These are phyloP conservation scores for Scleroderma bovista DNA, from an alignment of 768 basidiomycete species.

Conservation along the genomic window DNA sequence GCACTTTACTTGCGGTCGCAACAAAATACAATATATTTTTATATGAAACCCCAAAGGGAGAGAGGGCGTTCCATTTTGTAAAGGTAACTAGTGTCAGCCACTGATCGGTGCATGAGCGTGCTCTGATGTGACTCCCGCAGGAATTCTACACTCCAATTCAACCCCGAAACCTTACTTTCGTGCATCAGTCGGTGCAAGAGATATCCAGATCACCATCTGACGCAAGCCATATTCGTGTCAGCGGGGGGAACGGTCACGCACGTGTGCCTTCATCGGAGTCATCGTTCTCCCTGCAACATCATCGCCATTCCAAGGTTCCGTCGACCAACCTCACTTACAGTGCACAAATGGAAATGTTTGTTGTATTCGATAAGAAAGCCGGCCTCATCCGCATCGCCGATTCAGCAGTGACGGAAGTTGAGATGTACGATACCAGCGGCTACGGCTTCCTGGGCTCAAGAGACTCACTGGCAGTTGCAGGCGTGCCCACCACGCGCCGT, in stretches of 20 bases:
- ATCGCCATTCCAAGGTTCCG: conserved; percentile 23
- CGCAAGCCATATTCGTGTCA: conserved; percentile 20
- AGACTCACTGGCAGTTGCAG: conserved; percentile 20
- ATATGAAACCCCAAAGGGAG: conserved; percentile 78
- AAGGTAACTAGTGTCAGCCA: conserved; percentile 44
- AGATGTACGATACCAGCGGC: conserved; percentile 41
- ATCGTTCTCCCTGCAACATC: conserved; percentile 24
- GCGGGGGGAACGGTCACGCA: conserved; percentile 30
- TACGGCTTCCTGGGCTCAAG: conserved; percentile 18
- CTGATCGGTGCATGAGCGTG: neutral
- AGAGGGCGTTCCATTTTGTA: conserved; percentile 76
- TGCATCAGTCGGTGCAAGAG: conserved; percentile 62
- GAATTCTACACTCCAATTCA: conserved; percentile 79
- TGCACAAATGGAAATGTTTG: conserved; percentile 72
- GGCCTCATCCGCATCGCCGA: conserved; percentile 77
- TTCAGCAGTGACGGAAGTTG: conserved; percentile 75
- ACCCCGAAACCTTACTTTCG: conserved; percentile 62
- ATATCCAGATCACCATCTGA: conserved; percentile 41
- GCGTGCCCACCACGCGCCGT: conserved; percentile 25
- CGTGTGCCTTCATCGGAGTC: conserved; percentile 40
- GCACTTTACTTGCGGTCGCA: conserved; percentile 63
- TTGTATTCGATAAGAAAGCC: conserved; percentile 84
- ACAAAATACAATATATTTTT: conserved; percentile 69
- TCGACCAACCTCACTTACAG: conserved; percentile 47
- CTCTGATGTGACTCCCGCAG: conserved; percentile 31